These are phyloP conservation scores for Flaveria robusta DNA, from an alignment of 129 eudicot species.

Conservation along the genomic window DNA sequence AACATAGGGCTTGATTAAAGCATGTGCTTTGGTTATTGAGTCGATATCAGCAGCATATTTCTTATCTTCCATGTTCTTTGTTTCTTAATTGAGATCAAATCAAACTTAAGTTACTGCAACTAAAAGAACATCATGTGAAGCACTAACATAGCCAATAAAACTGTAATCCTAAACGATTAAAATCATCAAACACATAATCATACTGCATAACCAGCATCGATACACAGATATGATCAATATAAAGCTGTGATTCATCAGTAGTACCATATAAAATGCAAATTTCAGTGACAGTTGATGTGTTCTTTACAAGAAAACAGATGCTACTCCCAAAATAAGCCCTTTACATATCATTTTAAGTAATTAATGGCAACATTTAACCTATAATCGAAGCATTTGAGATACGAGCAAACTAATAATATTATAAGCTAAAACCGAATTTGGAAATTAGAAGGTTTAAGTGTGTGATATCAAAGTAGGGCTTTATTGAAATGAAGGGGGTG, in stretches of 20 bases:
- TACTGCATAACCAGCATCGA: too few species aligned
- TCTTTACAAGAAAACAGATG: too few species aligned
- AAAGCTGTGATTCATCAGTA: too few species aligned
- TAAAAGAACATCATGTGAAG: neutral
- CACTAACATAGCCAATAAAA: slow-evolving; percentile 4
- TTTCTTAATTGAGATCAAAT: slow-evolving; percentile 25
- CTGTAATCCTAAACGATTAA: neutral
- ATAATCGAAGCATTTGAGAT: neutral
- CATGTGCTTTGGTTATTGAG: slow-evolving; percentile 73
- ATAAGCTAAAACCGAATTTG: neutral
- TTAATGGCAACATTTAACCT: neutral
- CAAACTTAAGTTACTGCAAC: slow-evolving; percentile 19
- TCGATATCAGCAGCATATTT: slow-evolving; percentile 81
- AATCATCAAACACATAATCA: slow-evolving; percentile 8
- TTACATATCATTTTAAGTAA: too few species aligned
- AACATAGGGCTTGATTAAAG: slow-evolving; percentile 57
- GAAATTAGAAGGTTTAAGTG: neutral
- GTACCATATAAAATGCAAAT: too few species aligned
- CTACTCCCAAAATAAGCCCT: too few species aligned
- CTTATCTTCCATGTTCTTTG: slow-evolving; percentile 32
- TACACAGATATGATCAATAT: too few species aligned
- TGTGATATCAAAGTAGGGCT: neutral
- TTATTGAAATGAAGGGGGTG: neutral
- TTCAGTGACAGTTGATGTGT: too few species aligned
- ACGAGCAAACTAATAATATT: neutral